These are phyloP conservation scores for Prunella vulgaris DNA, from an alignment of 257 asterid species.

Conservation along the genomic window DNA sequence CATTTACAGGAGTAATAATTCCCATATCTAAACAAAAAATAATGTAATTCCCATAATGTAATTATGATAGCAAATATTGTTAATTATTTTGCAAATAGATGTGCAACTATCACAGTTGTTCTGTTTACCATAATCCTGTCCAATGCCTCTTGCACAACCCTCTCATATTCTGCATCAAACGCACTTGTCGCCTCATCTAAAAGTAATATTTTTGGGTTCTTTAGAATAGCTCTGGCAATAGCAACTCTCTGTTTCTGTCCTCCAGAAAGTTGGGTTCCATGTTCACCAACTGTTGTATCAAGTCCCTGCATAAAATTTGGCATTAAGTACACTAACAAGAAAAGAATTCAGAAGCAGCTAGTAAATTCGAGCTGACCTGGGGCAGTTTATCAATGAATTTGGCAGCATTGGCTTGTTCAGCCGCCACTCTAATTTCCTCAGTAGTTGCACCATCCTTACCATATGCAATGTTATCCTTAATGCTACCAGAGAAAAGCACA, in stretches of 20 bases:
- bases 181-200: slow-evolving; percentile 96
- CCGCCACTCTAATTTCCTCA: slow-evolving; percentile 57
- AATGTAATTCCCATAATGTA: no score
- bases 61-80: no score
- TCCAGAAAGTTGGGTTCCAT: slow-evolving; percentile 77
- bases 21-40: no score
- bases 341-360: not conserved
- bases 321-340: not conserved
- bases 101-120: slow-evolving; percentile 83
- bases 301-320: no score
- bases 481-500: slow-evolving; percentile 48
- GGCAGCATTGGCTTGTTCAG: slow-evolving; percentile 77
- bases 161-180: slow-evolving; percentile 72
- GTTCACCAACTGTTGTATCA: slow-evolving; percentile 81
- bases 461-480: slow-evolving; percentile 58
- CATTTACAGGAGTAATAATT: no score
- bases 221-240: slow-evolving; percentile 77
- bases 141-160: slow-evolving; percentile 71
- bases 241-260: slow-evolving; percentile 88
- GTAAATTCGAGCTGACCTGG: no score
- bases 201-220: slow-evolving; percentile 71
- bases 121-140: slow-evolving; percentile 64
- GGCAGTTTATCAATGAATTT: slow-evolving; percentile 70
- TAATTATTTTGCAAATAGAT: no score
- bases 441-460: slow-evolving; percentile 65